These are phyloP conservation scores for Pseudoscleropodium purum DNA, from an alignment of 225 moss, liverwort and hornwort genomes.

Conservation along the genomic window DNA sequence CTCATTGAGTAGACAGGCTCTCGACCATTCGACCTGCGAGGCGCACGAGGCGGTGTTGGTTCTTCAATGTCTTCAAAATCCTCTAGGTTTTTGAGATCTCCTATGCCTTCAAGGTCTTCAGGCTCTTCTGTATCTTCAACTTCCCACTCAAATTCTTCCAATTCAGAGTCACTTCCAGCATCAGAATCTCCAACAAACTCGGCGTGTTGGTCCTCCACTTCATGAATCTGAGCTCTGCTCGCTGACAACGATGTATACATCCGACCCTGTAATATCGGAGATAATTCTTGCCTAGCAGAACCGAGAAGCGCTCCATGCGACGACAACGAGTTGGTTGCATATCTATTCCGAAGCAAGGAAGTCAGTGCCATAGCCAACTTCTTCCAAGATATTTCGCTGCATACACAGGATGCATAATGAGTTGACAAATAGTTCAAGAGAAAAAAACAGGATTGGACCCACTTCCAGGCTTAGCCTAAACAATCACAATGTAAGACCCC, in stretches of 20 bases:
- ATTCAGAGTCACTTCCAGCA: conserved; percentile 6
- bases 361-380: background rate
- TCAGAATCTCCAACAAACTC: conserved; percentile 3
- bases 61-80: background rate
- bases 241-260: background rate
- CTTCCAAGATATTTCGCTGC: background rate
- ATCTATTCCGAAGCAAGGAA: background rate
- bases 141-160: conserved; percentile 29
- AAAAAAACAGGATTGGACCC: background rate
- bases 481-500: background rate
- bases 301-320: background rate
- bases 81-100: background rate
- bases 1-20: conserved; percentile 14
- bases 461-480: background rate
- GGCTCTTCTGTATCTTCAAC: conserved; percentile 1
- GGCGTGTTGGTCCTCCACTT: background rate
- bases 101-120: background rate
- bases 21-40: conserved; percentile 16
- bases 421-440: background rate
- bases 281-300: background rate
- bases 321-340: background rate
- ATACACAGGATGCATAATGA: background rate
- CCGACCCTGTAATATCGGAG: background rate
- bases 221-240: background rate
- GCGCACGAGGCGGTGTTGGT: background rate